These are phyloP conservation scores for Gleditsia sinensis DNA, from an alignment of 306 rosid genomes.

Conservation along the genomic window DNA sequence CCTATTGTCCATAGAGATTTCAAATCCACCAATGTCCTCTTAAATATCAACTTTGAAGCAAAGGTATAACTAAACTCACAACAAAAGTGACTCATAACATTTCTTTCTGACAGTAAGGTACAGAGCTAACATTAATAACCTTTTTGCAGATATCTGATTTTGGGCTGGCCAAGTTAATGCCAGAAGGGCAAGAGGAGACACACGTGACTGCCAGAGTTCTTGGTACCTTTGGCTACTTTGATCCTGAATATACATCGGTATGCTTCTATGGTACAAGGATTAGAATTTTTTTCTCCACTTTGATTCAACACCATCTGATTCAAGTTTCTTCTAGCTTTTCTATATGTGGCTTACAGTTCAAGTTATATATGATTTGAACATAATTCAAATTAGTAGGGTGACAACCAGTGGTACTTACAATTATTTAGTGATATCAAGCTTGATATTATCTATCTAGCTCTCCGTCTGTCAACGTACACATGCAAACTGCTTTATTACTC, in stretches of 20 bases:
- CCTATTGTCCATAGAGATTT: slow-evolving; percentile 88
- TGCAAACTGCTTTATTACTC: slow-evolving; percentile 13
- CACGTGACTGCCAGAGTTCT: slow-evolving; percentile 69
- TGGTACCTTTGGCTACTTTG: slow-evolving; percentile 87
- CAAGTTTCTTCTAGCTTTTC: not conserved
- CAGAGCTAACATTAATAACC: slow-evolving; percentile 16
- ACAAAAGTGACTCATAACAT: not conserved
- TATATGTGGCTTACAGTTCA: not conserved
- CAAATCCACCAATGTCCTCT: slow-evolving; percentile 78
- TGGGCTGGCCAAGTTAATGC: slow-evolving; percentile 92
- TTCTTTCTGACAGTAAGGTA: not conserved
- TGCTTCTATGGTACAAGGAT: slow-evolving; percentile 22
- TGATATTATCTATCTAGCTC: not conserved
- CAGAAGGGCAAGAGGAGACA: slow-evolving; percentile 77
- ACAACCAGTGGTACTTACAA: not conserved
- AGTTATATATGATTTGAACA: no score
- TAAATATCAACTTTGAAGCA: slow-evolving; percentile 70
- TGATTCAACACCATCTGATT: not conserved
- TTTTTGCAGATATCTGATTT: slow-evolving; percentile 73
- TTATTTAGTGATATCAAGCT: not conserved
- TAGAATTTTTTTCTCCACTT: not conserved
- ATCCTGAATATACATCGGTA: slow-evolving; percentile 88
- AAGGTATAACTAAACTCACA: slow-evolving; percentile 45
- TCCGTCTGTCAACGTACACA: slow-evolving; percentile 5
- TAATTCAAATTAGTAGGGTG: slow-evolving; percentile 8